Evolutionary conservation across 805 yeast genomes (phyloP).

Genomic region (Candida sanyiensis): DNA sequence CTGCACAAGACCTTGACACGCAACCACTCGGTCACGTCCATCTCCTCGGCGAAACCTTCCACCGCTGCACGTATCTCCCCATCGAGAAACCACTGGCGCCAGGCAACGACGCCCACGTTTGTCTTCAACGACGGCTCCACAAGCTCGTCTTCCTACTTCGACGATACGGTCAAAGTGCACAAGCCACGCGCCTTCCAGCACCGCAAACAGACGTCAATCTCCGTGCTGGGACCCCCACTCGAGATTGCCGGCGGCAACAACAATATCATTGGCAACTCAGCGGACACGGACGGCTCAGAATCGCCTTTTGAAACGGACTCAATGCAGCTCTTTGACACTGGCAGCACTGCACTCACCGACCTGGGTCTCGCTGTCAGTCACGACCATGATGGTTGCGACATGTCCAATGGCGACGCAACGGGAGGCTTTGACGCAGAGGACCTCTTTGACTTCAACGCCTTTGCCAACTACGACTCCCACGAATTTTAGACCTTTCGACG

Average conservation of each 20-base stretch:
- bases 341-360: not conserved
- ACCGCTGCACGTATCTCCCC: slow-evolving; percentile 19
- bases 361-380: not conserved
- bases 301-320: slow-evolving; percentile 9
- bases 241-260: slow-evolving; percentile 10
- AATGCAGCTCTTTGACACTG: not conserved
- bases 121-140: slow-evolving; percentile 18
- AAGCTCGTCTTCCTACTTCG: slow-evolving; percentile 9
- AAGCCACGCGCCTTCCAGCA: slow-evolving; percentile 11
- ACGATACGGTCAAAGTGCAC: slow-evolving; percentile 12
- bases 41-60: slow-evolving; percentile 15
- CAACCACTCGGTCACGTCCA: slow-evolving; percentile 22
- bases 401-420: not conserved
- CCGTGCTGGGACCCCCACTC: slow-evolving; percentile 23
- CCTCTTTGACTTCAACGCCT: slow-evolving; percentile 23
- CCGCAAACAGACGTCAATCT: slow-evolving; percentile 12
- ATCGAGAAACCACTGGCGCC: slow-evolving; percentile 18
- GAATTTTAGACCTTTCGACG: not conserved
- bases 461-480: slow-evolving; percentile 16
- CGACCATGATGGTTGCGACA: no score
- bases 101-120: slow-evolving; percentile 14
- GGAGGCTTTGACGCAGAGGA: slow-evolving; percentile 12
- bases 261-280: slow-evolving; percentile 1
- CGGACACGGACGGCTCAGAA: slow-evolving; percentile 9
- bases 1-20: slow-evolving; percentile 12